Percentiles rank a stretch among this genome's conserved stretches.
These are phyloP conservation scores for Pichia occidentalis DNA, from an alignment of 805 yeast species.

Conservation along the genomic window DNA sequence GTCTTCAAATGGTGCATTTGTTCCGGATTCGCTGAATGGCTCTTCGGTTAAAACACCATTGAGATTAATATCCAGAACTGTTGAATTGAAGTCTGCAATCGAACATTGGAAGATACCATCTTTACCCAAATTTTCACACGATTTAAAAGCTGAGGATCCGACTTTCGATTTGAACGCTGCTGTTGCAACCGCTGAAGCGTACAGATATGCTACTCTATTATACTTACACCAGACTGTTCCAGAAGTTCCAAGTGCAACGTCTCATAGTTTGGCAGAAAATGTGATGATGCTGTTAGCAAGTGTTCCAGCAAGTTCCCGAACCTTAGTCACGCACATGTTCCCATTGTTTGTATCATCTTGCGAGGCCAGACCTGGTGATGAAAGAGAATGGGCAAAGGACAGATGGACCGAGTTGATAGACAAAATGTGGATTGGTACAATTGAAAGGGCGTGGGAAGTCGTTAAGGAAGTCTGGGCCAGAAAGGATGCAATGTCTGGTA, in stretches of 20 bases:
- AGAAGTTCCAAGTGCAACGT: slow-evolving; percentile 49
- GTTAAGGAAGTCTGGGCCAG: slow-evolving; percentile 68
- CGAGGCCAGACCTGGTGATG: slow-evolving; percentile 53
- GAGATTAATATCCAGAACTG: slow-evolving; percentile 46
- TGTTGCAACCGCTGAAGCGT: slow-evolving; percentile 66
- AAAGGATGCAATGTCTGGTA: slow-evolving; percentile 38
- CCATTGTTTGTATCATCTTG: slow-evolving; percentile 62
- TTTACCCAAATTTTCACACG: slow-evolving; percentile 25
- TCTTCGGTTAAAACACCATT: slow-evolving; percentile 33
- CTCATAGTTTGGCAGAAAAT: slow-evolving; percentile 53
- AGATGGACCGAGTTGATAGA: slow-evolving; percentile 51
- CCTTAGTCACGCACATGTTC: slow-evolving; percentile 55
- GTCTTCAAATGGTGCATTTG: background rate
- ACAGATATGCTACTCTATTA: slow-evolving; percentile 50
- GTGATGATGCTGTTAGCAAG: slow-evolving; percentile 55
- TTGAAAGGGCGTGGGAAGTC: slow-evolving; percentile 59
- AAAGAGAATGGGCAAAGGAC: slow-evolving; percentile 52
- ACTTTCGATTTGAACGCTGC: slow-evolving; percentile 53
- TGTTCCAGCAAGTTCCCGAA: slow-evolving; percentile 51
- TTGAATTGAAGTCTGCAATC: slow-evolving; percentile 45
- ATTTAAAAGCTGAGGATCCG: slow-evolving; percentile 33
- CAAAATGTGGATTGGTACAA: slow-evolving; percentile 59
- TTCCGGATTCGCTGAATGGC: slow-evolving; percentile 7
- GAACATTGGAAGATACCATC: slow-evolving; percentile 50
- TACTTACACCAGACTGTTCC: slow-evolving; percentile 69